Percentiles rank a stretch among this genome's conserved stretches.
Evolutionary conservation across 768 basidiomycete species (phyloP).

Genomic region (Albatrellus ellisii): DNA sequence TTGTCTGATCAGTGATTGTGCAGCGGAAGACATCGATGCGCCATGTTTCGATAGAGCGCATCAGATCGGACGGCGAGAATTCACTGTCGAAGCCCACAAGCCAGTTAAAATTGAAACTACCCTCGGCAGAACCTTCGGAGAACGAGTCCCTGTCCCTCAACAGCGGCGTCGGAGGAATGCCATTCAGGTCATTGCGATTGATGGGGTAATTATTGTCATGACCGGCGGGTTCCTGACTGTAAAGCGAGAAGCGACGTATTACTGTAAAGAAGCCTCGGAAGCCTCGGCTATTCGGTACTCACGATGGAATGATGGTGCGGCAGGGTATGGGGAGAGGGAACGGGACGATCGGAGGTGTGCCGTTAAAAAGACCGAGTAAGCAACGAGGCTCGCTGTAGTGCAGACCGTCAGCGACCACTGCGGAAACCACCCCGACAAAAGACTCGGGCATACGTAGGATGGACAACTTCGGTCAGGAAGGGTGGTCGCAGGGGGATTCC

Average conservation of each 20-base stretch:
- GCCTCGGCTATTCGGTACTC: neutral
- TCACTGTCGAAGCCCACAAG: slow-evolving; percentile 12
- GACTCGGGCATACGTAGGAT: slow-evolving; percentile 4
- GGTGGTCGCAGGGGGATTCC: slow-evolving; percentile 11
- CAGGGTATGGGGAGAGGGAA: neutral
- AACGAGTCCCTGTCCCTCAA: slow-evolving; percentile 47
- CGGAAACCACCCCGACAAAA: neutral
- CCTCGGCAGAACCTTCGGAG: slow-evolving; percentile 41
- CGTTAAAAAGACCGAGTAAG: neutral
- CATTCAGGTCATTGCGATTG: too few species aligned
- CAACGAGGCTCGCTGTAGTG: slow-evolving; percentile 7
- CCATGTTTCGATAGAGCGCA: slow-evolving; percentile 29
- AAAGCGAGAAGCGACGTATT: too few species aligned
- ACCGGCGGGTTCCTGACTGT: too few species aligned
- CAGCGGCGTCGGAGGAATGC: slow-evolving; percentile 31
- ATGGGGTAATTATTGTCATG: too few species aligned
- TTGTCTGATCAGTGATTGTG: slow-evolving; percentile 1
- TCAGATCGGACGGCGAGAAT: slow-evolving; percentile 14
- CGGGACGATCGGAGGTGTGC: neutral
- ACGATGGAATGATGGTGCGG: slow-evolving; percentile 1
- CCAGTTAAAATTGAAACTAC: slow-evolving; percentile 37
- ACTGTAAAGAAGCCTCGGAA: too few species aligned
- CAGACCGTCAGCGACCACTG: slow-evolving; percentile 1
- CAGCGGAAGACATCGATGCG: slow-evolving; percentile 23
- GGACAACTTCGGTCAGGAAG: slow-evolving; percentile 8